These are phyloP conservation scores for Russula virescens DNA, from an alignment of 768 basidiomycete species.

Conservation along the genomic window DNA sequence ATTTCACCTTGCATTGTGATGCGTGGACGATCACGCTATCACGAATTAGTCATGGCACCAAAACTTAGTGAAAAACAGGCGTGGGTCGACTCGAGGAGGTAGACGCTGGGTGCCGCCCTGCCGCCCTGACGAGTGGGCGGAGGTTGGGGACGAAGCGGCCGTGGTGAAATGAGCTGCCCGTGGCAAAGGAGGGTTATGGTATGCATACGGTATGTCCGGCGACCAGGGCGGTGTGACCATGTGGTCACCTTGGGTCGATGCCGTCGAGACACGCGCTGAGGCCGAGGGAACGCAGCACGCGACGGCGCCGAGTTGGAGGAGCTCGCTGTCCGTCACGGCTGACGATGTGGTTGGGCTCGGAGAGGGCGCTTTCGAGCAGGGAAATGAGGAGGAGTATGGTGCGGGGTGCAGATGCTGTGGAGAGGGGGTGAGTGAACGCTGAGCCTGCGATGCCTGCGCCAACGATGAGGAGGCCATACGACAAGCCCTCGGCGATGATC, in stretches of 20 bases:
- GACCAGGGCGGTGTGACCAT: conserved; percentile 82
- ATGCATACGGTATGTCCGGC: conserved; percentile 70
- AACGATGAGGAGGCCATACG: conserved; percentile 80
- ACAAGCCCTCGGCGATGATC: conserved; percentile 20
- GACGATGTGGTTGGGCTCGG: conserved; percentile 93
- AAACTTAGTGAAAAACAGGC: no score
- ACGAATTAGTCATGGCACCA: no score
- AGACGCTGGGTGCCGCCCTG: conserved; percentile 53
- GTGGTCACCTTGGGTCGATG: conserved; percentile 78
- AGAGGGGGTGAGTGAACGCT: conserved; percentile 80
- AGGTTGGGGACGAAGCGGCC: conserved; percentile 82
- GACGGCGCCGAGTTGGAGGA: conserved; percentile 91
- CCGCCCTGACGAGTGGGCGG: conserved; percentile 66
- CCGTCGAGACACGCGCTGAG: conserved; percentile 69
- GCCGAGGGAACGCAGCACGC: conserved; percentile 72
- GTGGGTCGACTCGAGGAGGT: conserved; percentile 85
- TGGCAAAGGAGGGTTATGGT: conserved; percentile 69
- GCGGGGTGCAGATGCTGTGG: conserved; percentile 41
- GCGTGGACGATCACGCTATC: no score
- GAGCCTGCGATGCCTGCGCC: conserved; percentile 90
- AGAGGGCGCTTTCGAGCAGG: conserved; percentile 84
- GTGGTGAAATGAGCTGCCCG: conserved; percentile 91
- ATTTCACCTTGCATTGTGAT: no score
- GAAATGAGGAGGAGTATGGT: conserved; percentile 64
- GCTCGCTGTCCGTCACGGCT: no score